Conservation (phyloP, 225 moss, liverwort and hornwort species). For the Ulota crispa region DNA sequence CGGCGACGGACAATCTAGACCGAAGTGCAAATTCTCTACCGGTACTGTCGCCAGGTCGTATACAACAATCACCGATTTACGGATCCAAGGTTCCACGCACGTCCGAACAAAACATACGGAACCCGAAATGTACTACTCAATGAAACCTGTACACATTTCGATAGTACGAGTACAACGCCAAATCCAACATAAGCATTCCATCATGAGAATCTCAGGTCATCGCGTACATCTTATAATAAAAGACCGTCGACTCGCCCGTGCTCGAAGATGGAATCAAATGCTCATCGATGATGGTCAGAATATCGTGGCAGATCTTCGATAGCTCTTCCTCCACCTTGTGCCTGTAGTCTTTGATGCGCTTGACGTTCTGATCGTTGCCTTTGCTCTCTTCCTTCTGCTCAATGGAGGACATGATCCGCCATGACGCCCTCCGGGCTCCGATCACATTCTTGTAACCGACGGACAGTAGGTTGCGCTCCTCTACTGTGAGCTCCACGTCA, state of each 20-base stretch:
- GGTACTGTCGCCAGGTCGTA: not conserved
- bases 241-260: conserved; percentile 89
- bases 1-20: not conserved
- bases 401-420: conserved; percentile 87
- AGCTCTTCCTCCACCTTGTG: conserved; percentile 89
- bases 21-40: not conserved
- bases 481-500: conserved; percentile 76
- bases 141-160: not conserved
- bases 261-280: conserved; percentile 85
- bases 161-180: not conserved
- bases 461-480: conserved; percentile 76
- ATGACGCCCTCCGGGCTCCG: conserved; percentile 78
- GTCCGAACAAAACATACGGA: not conserved
- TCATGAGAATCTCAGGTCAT: conserved; percentile 11
- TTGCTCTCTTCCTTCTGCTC: conserved; percentile 92
- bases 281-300: conserved; percentile 79
- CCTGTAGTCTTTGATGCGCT: conserved; percentile 85
- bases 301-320: conserved; percentile 82
- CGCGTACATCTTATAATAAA: conserved; percentile 81
- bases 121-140: not conserved
- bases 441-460: conserved; percentile 86
- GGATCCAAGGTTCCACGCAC: not conserved
- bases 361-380: conserved; percentile 84
- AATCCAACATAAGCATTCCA: conserved; percentile 8
- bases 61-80: not conserved